phyloP scores from a whole-genome alignment of 257 asterid genomes.

The Lithospermum erythrorhizon region DNA sequence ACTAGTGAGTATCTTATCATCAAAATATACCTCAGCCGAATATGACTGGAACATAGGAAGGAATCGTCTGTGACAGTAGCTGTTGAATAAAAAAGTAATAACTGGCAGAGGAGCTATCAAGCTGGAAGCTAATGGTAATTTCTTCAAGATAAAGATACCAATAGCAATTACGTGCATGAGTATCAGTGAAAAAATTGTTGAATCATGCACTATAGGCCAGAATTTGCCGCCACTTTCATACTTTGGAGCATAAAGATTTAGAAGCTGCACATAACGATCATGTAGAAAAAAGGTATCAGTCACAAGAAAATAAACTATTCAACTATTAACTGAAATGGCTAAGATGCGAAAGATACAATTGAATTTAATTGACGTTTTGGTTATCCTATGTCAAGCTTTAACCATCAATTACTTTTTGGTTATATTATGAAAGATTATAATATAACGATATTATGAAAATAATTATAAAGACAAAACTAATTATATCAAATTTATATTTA shows the following conservation, averaged over 20 bases:
- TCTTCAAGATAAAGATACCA: slow-evolving; percentile 90
- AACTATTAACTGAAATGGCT: background rate
- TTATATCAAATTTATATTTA: no score
- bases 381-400: no score
- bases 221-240: slow-evolving; percentile 86
- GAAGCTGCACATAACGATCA: slow-evolving; percentile 37
- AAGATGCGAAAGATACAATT: no score
- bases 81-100: slow-evolving; percentile 77
- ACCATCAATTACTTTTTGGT: no score
- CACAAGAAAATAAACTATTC: background rate
- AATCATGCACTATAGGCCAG: slow-evolving; percentile 91
- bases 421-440: no score
- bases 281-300: background rate
- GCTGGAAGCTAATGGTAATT: slow-evolving; percentile 74
- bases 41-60: slow-evolving; percentile 65
- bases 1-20: background rate
- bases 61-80: slow-evolving; percentile 77
- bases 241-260: slow-evolving; percentile 63
- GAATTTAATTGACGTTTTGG: no score
- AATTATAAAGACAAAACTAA: no score
- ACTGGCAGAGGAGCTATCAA: slow-evolving; percentile 76
- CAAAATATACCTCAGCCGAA: slow-evolving; percentile 67
- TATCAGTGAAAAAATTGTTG: slow-evolving; percentile 65
- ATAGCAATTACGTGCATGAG: slow-evolving; percentile 88
- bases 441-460: no score